A percentile compares a stretch with the other conserved stretches of the same genome.
phyloP scores from a whole-genome alignment of 805 yeast species.

The Kluyveromyces lactis region DNA sequence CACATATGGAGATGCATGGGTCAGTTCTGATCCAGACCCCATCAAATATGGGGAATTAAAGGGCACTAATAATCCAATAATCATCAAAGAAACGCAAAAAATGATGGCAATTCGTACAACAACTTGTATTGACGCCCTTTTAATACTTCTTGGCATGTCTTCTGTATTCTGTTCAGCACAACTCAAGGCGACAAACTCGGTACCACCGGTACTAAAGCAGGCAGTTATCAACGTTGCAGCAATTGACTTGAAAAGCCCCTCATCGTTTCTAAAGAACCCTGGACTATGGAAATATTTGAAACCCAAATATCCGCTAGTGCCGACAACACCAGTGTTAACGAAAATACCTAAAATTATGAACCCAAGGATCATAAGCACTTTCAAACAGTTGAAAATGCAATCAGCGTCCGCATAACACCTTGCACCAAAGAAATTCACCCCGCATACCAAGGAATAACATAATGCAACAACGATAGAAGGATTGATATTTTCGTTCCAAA shows the following conservation, averaged over 20 bases:
- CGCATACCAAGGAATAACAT: constrained; percentile 29
- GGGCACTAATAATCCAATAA: constrained; percentile 64
- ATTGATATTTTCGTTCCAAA: constrained; percentile 30
- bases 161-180: constrained; percentile 60
- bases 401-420: constrained; percentile 48
- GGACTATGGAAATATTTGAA: constrained; percentile 40
- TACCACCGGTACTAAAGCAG: constrained; percentile 65
- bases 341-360: constrained; percentile 44
- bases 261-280: constrained; percentile 42
- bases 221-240: constrained; percentile 57
- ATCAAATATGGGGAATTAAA: constrained; percentile 39
- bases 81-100: constrained; percentile 44
- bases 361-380: constrained; percentile 34
- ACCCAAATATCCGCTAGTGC: constrained; percentile 33
- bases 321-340: constrained; percentile 36
- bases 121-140: constrained; percentile 52
- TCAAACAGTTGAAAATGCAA: constrained; percentile 37
- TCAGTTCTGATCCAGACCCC: constrained; percentile 41
- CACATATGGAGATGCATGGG: constrained; percentile 44
- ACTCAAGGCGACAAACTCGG: constrained; percentile 59
- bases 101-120: constrained; percentile 47
- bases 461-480: constrained; percentile 21
- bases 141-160: constrained; percentile 38
- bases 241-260: constrained; percentile 56
- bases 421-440: constrained; percentile 43